A percentile compares a stretch with the other conserved stretches of the same genome.
Evolutionary conservation across 1,284 basidiomycete species (phyloP).

Genomic region (Coriolopsis trogii): DNA sequence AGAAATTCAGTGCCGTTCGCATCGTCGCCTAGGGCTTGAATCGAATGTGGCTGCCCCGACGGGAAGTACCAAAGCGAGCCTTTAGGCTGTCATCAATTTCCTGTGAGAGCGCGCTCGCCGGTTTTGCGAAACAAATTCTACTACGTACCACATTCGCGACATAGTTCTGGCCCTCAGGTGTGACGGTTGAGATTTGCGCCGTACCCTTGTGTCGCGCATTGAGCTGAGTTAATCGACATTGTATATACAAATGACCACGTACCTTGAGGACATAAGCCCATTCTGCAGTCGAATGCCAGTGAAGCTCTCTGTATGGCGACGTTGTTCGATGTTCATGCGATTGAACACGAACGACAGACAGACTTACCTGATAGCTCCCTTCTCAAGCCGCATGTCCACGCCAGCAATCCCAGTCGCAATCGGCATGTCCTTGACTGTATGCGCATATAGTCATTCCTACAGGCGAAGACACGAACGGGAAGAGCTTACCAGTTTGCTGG

Average conservation of each 20-base stretch:
- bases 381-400: conserved; percentile 71
- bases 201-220: conserved; percentile 45
- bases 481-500: conserved; percentile 61
- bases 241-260: conserved; percentile 4
- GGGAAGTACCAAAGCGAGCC: conserved; percentile 68
- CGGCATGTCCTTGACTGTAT: conserved; percentile 58
- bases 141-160: conserved; percentile 48
- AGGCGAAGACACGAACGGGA: background rate
- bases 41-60: conserved; percentile 48
- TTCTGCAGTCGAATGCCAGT: conserved; percentile 76
- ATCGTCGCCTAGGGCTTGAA: conserved; percentile 65
- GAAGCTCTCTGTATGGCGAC: conserved; percentile 54
- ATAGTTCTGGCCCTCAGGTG: conserved; percentile 64
- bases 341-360: conserved; percentile 14
- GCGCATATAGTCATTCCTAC: background rate
- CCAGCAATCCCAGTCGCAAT: conserved; percentile 65
- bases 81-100: conserved; percentile 30
- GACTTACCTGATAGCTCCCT: conserved; percentile 68
- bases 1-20: conserved; percentile 70
- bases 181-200: conserved; percentile 63
- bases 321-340: background rate
- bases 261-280: conserved; percentile 72
- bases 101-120: no score
- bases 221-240: background rate
- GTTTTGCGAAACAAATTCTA: background rate